Percentiles rank a stretch among this genome's conserved stretches.
phyloP scores from a whole-genome alignment of 2,329 filamentous ascomycete species.

The Dothistroma septosporum region DNA sequence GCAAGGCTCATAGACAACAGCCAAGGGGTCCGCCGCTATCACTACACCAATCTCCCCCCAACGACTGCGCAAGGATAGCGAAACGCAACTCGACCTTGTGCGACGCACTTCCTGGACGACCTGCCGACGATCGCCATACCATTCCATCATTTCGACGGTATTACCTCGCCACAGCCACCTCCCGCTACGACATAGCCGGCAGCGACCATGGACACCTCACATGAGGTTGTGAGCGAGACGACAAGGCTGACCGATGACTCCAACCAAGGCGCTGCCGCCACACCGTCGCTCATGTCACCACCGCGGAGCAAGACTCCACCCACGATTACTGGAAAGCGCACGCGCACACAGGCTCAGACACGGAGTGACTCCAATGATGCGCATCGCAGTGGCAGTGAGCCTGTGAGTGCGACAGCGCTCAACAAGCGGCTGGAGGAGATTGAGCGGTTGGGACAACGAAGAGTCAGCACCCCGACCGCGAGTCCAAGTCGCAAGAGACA shows the following conservation, averaged over 20 bases:
- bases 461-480: slow-evolving; percentile 57
- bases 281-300: slow-evolving; percentile 50
- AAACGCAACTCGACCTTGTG: slow-evolving; percentile 7
- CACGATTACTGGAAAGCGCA: slow-evolving; percentile 48
- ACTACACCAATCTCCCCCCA: neutral
- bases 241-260: slow-evolving; percentile 1
- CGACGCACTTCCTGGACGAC: slow-evolving; percentile 2
- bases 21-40: slow-evolving; percentile 4
- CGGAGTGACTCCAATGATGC: slow-evolving; percentile 10
- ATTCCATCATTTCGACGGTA: neutral
- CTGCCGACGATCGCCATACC: neutral
- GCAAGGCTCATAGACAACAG: slow-evolving; percentile 3
- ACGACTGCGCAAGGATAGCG: slow-evolving; percentile 6
- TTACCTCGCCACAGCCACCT: neutral
- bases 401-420: slow-evolving; percentile 57
- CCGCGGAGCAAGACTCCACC: slow-evolving; percentile 59
- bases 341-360: slow-evolving; percentile 32
- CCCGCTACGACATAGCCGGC: neutral
- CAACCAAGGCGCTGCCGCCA: slow-evolving; percentile 31
- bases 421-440: slow-evolving; percentile 59
- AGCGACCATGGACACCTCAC: slow-evolving; percentile 14
- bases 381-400: slow-evolving; percentile 45
- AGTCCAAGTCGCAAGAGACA: slow-evolving; percentile 67
- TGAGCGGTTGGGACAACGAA: slow-evolving; percentile 55
- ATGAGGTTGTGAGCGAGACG: slow-evolving; percentile 5